Conservation (phyloP, 352 stramenopile genomes). For the Phytopythium aichiense region DNA sequence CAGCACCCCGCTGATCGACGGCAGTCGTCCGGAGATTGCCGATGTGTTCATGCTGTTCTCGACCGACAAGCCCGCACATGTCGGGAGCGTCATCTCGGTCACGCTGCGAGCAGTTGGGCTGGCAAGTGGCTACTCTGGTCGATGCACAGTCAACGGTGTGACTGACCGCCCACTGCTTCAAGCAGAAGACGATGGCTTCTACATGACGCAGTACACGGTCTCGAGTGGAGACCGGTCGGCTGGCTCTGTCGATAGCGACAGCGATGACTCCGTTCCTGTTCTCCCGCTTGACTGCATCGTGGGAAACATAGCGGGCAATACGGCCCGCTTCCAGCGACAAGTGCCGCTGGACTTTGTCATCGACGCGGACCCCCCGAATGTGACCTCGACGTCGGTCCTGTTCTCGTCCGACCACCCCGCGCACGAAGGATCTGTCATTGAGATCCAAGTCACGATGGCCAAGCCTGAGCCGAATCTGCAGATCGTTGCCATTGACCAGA, state of each 20-base stretch:
- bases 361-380: slow-evolving; percentile 38
- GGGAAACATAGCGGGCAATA: slow-evolving; percentile 34
- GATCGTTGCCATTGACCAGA: slow-evolving; percentile 5
- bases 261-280: slow-evolving; percentile 14
- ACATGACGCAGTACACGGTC: slow-evolving; percentile 67
- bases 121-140: slow-evolving; percentile 38
- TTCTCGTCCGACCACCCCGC: slow-evolving; percentile 58
- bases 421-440: slow-evolving; percentile 61
- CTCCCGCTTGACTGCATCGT: slow-evolving; percentile 44
- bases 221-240: slow-evolving; percentile 23
- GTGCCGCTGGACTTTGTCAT: slow-evolving; percentile 47
- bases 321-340: slow-evolving; percentile 30
- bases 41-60: slow-evolving; percentile 58
- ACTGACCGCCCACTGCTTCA: slow-evolving; percentile 31
- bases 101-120: slow-evolving; percentile 37
- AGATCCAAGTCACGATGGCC: slow-evolving; percentile 45
- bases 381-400: slow-evolving; percentile 39
- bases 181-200: slow-evolving; percentile 50
- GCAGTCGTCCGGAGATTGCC: slow-evolving; percentile 28
- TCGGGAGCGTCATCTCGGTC: slow-evolving; percentile 52
- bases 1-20: slow-evolving; percentile 27
- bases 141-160: slow-evolving; percentile 51
- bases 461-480: slow-evolving; percentile 35
- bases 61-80: slow-evolving; percentile 52
- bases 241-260: slow-evolving; percentile 12